A percentile compares a stretch with the other conserved stretches of the same genome.
phyloP scores from a whole-genome alignment of 371 early-diverging fungal species.

The Apophysomyces sp. region DNA sequence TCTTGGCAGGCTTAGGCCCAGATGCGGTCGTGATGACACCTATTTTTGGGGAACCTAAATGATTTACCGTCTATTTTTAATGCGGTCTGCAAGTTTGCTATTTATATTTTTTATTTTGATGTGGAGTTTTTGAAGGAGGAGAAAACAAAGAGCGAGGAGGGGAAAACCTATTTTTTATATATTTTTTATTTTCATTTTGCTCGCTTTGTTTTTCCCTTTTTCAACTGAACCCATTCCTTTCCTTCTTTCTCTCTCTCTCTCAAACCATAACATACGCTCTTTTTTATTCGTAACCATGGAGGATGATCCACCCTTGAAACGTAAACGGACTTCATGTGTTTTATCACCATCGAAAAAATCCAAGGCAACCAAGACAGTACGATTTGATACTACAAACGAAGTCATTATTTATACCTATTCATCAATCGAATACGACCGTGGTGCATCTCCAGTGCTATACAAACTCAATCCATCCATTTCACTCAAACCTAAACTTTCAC shows the following conservation, averaged over 20 bases:
- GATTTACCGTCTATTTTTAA: neutral
- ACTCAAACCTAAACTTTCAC: constrained; percentile 10
- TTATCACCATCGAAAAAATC: neutral
- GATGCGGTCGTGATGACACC: neutral
- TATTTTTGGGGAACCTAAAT: neutral
- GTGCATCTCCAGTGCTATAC: constrained; percentile 6
- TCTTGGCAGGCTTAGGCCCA: neutral
- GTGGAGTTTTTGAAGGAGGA: neutral
- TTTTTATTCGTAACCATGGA: neutral
- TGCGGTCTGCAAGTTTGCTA: neutral
- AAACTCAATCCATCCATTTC: constrained; percentile 9
- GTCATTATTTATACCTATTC: constrained; percentile 14
- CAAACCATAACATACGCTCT: no score
- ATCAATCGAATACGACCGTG: constrained; percentile 14
- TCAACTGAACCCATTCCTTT: constrained; percentile 4
- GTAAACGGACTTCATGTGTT: constrained; percentile 6
- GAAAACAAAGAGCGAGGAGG: neutral
- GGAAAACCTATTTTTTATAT: neutral
- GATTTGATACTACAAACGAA: neutral
- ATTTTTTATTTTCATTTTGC: neutral
- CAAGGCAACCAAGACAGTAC: constrained; percentile 9
- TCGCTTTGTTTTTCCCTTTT: neutral
- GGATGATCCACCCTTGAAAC: constrained; percentile 14
- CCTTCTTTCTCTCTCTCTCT: constrained; percentile 3
- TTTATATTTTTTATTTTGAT: constrained; percentile 4